Evolutionary conservation across 306 rosid species (phyloP), one percentile per base, ranked within the genome.

Genomic region (Fragaria nilgerrensis): DNA sequence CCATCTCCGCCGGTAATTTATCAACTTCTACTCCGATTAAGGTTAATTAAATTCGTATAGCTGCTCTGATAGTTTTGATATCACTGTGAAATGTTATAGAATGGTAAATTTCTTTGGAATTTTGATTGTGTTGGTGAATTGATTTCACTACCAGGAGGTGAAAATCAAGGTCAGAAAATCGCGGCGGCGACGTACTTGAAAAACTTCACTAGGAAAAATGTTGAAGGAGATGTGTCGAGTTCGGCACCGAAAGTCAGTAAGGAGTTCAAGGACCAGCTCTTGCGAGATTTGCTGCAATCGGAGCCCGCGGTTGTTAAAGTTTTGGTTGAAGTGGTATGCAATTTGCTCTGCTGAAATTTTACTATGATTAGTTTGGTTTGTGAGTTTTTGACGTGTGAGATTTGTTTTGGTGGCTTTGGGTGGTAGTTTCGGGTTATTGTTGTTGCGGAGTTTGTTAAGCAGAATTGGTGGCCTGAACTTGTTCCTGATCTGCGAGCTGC

Each of bases 101-200:
- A 10, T 23, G 6, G 62, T 39, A 1, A 22, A 41, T 41, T 68
- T 5, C 52, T 69, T 69, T 4, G n/a, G 14, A 72, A 68, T 5
- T 3, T 55, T 19, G 22, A 59, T 70, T 25, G 52, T 34, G 17
- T 58, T 36, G 34, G 39, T 65, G 39, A 15, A 64, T 64, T 29
- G 58, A 5, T 16, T 32, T 65, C 48, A 39, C 23, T 37, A 5
- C 20, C 34, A 93, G 98, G 86, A 37, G 91, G 84, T 45, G 89
- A 88, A 75, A 82, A 82, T 80, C 87, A 88, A 77, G 98, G 95
- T 74, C 86, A 62, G 75, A 89, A 82, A 80, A 59, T 91, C 41
- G 87, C 98, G 49, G 98, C 95, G 47, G 95, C 98, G 6, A 77
- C 96, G 0, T 93, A 91, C 82, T 87, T 93, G 29, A 93, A 93